These are phyloP conservation scores for Reticulascus tulasneorum DNA, from an alignment of 2,329 filamentous ascomycete genomes.

Conservation along the genomic window DNA sequence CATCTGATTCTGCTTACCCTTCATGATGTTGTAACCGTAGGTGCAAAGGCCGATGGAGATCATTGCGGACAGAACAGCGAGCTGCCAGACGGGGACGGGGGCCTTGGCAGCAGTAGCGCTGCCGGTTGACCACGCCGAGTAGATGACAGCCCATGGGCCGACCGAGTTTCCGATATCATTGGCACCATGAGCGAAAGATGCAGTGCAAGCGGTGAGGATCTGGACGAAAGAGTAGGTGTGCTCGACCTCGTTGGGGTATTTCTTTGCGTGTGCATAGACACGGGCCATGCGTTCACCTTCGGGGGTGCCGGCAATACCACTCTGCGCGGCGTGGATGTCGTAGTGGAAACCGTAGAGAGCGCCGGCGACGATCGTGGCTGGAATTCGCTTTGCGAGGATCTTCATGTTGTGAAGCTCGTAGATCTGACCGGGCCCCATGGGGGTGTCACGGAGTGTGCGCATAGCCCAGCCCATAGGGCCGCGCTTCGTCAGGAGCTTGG, in stretches of 20 bases:
- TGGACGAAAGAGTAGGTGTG: conserved; percentile 66
- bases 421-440: conserved; percentile 65
- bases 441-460: conserved; percentile 71
- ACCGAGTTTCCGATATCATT: conserved; percentile 74
- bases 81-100: conserved; percentile 69
- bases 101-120: conserved; percentile 58
- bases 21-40: conserved; percentile 84
- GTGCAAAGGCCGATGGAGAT: conserved; percentile 67
- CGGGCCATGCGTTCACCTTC: conserved; percentile 68
- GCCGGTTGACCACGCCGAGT: conserved; percentile 63
- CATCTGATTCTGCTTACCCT: conserved; percentile 44
- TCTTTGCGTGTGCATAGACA: conserved; percentile 60
- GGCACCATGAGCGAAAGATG: conserved; percentile 71
- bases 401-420: conserved; percentile 72
- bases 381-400: conserved; percentile 60
- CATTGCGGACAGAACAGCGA: conserved; percentile 61
- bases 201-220: conserved; percentile 65
- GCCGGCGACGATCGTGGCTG: conserved; percentile 60
- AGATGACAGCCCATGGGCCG: conserved; percentile 67
- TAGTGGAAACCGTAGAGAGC: conserved; percentile 73
- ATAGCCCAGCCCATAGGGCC: conserved; percentile 81
- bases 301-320: conserved; percentile 65
- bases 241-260: conserved; percentile 68
- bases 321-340: conserved; percentile 75
- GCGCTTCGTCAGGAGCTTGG: conserved; percentile 55